Base-by-base conservation (phyloP, 2,329 filamentous ascomycete species). In the Aspergillus sclerotialis region DNA sequence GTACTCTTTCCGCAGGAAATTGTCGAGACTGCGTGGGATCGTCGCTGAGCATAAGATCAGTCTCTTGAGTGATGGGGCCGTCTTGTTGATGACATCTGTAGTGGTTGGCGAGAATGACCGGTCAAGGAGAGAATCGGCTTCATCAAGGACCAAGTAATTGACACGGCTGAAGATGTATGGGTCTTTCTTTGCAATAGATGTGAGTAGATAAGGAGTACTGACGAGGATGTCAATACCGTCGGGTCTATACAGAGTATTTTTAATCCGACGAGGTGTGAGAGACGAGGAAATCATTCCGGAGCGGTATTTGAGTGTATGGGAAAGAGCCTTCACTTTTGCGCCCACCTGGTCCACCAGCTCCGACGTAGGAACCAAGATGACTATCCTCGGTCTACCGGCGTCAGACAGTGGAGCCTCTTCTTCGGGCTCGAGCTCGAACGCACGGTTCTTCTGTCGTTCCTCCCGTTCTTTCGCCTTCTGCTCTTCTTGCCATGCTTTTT, bases 91-190 rank as follows among this genome's bases (percentile, higher is more conserved):
- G 46, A 98, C 85, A 36, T 77, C 75, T 8, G 78, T 83, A 0
- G 92, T 96, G 15, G 82, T 80, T 1, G 86, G 81, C 4, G 84
- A 76, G 67, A 98, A 98, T 39, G 87, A 93, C 38, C 88, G 84
- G 64, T 98, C 93, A 47, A 98, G 77, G 7, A 98, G 77, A 4
- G 89, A 95, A 63, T 98, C 92, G 1, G 93, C 93, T 68, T 98
- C 93, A 56, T 98, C 93, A 31, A 94, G 73, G 39, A 98, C 75
- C 8, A 98, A 73, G 56, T 96, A 86, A 2, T 78, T 80, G 38
- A 96, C 89, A 9, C 87, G 82, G n/a, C 86, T 89, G 23, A 98
- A 76, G 41, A 98, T 80, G 52, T 94, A 90, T 8, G 92, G 92
- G 46, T 95, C 88, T 13, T 80, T 82, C 45, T 94, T 80, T 9